Evolutionary conservation across 2,329 filamentous ascomycete species (phyloP), one percentile per base, ranked within the genome.

Genomic region (Pseudogymnoascus sp.): DNA sequence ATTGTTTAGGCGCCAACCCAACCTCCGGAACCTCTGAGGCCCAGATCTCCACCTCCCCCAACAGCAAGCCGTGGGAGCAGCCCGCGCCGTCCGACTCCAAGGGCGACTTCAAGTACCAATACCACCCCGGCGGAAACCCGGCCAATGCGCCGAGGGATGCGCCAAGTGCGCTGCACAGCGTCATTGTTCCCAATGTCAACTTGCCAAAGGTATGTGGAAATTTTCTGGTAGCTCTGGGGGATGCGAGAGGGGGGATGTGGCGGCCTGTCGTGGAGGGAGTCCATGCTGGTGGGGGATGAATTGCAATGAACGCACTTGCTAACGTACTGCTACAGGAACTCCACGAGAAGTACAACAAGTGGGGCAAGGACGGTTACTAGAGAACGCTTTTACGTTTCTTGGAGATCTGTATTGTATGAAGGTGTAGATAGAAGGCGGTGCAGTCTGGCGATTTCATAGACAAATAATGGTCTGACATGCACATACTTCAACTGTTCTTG

Each of bases 311-410:
- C 10, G 33, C 15, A 13, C 26, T 56, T 63, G 29, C 38, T 64
- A 44, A 64, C 53, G 31, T 44, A 13, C 59, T 61, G 29, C 15
- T 59, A 64, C 72, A 96, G 91, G 84, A 88, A 73, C 86, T 97
- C 68, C 95, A 99, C 81, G 95, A 99, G 72, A 89, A 89, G 81
- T 97, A 89, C 87, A 99, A 99, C 90, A 99, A 99, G 84, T 97
- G 91, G 87, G 95, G 95, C 78, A 97, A 97, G 87, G 95, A 97
- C 70, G 93, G 91, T 71, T 97, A 72, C 65, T 74, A 73, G 68
- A 65, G 19, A 35, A 42, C 7, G 10, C n/a, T 56, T n/a, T 7
- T 19, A 56, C 46, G 13, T 33, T 56, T 56, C n/a, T 56, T 56
- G 26, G 46, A 9, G 26, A 56, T 31, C 26, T 56, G 46, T 56